Evolutionary conservation across 129 eudicot species (phyloP).

Genomic region (Flaveria bidentis): DNA sequence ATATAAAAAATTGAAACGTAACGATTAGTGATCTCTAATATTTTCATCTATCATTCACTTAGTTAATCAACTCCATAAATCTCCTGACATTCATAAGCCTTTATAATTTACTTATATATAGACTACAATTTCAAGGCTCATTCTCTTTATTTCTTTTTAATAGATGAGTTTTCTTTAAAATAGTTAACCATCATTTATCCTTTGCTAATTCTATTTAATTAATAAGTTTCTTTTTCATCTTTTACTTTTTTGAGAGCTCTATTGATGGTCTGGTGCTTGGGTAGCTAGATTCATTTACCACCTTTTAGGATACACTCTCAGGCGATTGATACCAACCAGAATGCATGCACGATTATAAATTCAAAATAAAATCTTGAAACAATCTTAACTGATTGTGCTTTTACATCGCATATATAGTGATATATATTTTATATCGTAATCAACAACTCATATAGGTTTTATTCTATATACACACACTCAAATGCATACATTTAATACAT

Average conservation of each 20-base stretch:
- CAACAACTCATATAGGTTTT: background rate
- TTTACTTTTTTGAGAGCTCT: conserved; percentile 17
- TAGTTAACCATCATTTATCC: no score
- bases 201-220: no score
- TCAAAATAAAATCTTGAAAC: conserved; percentile 14
- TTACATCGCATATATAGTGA: background rate
- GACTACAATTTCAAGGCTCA: no score
- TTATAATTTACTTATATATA: no score
- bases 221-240: background rate
- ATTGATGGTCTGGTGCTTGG: conserved; percentile 19
- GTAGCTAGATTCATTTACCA: conserved; percentile 8
- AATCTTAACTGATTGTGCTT: conserved; percentile 21
- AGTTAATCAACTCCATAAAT: no score
- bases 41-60: no score
- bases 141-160: no score
- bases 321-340: conserved; percentile 24
- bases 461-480: background rate
- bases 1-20: no score
- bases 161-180: no score
- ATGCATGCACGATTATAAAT: conserved; percentile 11
- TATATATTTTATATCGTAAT: background rate
- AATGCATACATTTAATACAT: background rate
- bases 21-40: no score
- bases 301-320: conserved; percentile 20
- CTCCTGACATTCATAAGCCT: no score